Conservation (phyloP, 805 yeast genomes). For the Yarrowia sp. region DNA sequence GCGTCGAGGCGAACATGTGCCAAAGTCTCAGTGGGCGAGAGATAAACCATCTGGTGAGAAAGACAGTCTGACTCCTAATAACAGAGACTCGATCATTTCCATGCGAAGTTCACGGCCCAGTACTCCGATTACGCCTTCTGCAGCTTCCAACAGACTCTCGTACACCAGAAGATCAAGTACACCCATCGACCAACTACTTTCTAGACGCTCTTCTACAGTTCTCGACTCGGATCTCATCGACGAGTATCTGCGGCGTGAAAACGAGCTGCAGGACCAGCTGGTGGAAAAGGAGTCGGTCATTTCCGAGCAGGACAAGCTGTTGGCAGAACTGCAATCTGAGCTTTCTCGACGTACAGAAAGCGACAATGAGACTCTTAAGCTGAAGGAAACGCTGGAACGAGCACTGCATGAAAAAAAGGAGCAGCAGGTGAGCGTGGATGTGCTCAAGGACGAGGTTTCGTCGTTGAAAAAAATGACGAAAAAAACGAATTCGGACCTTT, state of each 20-base stretch:
- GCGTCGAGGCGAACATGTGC: conserved; percentile 39
- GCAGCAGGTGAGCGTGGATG: conserved; percentile 28
- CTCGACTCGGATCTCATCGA: conserved; percentile 24
- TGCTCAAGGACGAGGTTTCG: conserved; percentile 30
- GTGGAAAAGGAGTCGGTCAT: conserved; percentile 34
- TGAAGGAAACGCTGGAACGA: conserved; percentile 29
- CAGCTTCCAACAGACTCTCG: neutral
- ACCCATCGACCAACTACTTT: conserved; percentile 1
- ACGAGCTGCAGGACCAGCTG: conserved; percentile 37
- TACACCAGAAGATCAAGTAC: neutral
- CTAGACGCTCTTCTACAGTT: neutral
- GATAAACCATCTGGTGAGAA: neutral
- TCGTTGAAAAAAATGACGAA: conserved; percentile 18
- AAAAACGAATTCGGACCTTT: neutral
- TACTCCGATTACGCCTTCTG: neutral
- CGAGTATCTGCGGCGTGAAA: conserved; percentile 36
- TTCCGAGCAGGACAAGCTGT: conserved; percentile 27
- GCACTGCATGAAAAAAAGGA: conserved; percentile 32
- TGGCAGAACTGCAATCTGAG: conserved; percentile 28
- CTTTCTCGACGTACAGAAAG: neutral
- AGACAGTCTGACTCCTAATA: neutral
- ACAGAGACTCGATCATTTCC: neutral
- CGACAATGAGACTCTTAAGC: conserved; percentile 20
- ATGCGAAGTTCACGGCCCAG: neutral
- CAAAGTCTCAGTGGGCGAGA: conserved; percentile 34